Evolutionary conservation across 164 flowering plant species (phyloP).

Genomic region (Piper betle): DNA sequence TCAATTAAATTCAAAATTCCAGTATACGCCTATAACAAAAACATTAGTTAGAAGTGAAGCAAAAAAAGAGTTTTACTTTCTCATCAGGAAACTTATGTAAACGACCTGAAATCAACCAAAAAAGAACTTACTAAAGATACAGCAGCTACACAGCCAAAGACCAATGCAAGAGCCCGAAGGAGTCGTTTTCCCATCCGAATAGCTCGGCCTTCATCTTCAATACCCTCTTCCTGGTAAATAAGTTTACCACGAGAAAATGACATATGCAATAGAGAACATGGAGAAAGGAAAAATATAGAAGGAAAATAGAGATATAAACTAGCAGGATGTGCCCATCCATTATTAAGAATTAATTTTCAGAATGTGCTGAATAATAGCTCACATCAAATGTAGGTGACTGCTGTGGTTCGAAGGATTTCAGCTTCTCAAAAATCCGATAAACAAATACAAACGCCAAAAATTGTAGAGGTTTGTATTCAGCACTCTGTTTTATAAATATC

Average conservation of each 20-base stretch:
- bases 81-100: background rate
- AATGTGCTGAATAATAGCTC: constrained; percentile 15
- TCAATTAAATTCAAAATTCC: constrained; percentile 65
- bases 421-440: constrained; percentile 87
- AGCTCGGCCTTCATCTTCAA: constrained; percentile 69
- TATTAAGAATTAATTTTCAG: background rate
- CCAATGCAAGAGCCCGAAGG: constrained; percentile 72
- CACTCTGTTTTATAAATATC: constrained; percentile 52
- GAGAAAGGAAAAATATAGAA: too few relatives aligned
- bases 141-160: constrained; percentile 72
- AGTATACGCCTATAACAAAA: constrained; percentile 60
- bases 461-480: constrained; percentile 89
- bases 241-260: background rate
- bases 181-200: constrained; percentile 83
- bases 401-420: constrained; percentile 67
- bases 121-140: constrained; percentile 62
- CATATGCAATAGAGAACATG: too few relatives aligned
- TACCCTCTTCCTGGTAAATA: constrained; percentile 75
- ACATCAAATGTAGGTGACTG: constrained; percentile 67
- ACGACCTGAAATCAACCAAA: background rate
- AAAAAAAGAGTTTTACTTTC: too few relatives aligned
- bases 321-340: background rate
- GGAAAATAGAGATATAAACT: too few relatives aligned
- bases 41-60: background rate
- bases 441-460: constrained; percentile 74